phyloP scores from a whole-genome alignment of 2,329 filamentous ascomycete genomes.

The Cucurbitaria berberidis region DNA sequence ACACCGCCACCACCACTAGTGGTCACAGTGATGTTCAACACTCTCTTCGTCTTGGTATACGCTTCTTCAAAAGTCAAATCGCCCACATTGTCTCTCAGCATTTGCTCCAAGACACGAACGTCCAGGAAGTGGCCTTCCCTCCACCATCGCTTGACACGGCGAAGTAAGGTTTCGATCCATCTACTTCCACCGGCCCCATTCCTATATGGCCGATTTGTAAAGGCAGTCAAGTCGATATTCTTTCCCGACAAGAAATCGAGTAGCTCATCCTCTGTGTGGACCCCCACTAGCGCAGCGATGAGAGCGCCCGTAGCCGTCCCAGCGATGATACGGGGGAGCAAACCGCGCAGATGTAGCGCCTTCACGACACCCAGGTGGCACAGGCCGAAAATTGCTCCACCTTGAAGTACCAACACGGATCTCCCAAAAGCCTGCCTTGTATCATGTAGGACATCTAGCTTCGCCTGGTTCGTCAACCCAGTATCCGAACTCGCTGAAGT shows the following conservation, averaged over 20 bases:
- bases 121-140: slow-evolving; percentile 84
- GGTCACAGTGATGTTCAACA: slow-evolving; percentile 90
- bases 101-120: slow-evolving; percentile 79
- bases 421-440: slow-evolving; percentile 87
- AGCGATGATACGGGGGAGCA: slow-evolving; percentile 88
- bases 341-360: slow-evolving; percentile 77
- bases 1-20: slow-evolving; percentile 76
- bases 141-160: slow-evolving; percentile 72
- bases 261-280: slow-evolving; percentile 86
- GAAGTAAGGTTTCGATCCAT: slow-evolving; percentile 63
- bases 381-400: slow-evolving; percentile 87
- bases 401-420: slow-evolving; percentile 84
- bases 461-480: slow-evolving; percentile 73
- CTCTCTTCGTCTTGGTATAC: slow-evolving; percentile 80
- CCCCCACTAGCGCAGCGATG: slow-evolving; percentile 85
- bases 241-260: slow-evolving; percentile 77
- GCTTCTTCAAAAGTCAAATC: slow-evolving; percentile 94
- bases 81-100: slow-evolving; percentile 82
- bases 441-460: slow-evolving; percentile 85
- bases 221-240: slow-evolving; percentile 82
- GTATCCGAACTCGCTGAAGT: slow-evolving; percentile 57
- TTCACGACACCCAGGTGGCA: slow-evolving; percentile 92
- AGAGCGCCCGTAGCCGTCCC: slow-evolving; percentile 89
- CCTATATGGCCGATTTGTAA: slow-evolving; percentile 56
- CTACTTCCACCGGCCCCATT: slow-evolving; percentile 38